A percentile compares a stretch with the other conserved stretches of the same genome.
phyloP scores from a whole-genome alignment of 768 basidiomycete species.

The Suillus clintonianus region DNA sequence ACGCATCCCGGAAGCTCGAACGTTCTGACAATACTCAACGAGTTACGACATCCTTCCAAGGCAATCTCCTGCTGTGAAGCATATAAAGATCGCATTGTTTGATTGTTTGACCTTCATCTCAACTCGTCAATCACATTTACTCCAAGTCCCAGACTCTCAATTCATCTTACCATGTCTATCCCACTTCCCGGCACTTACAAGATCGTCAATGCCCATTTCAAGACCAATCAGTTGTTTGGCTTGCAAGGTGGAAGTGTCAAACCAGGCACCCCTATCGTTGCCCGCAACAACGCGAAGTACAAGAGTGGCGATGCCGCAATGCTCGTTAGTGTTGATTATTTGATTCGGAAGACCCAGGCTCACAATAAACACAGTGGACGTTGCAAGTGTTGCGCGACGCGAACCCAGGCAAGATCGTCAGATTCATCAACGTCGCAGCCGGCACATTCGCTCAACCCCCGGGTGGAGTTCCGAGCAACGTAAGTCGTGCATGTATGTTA shows the following conservation, averaged over 20 bases:
- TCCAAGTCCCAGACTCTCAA: conserved; percentile 8
- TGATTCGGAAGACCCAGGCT: not conserved
- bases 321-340: not conserved
- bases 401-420: no score
- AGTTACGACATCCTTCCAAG: not conserved
- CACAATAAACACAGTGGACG: not conserved
- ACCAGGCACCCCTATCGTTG: not conserved
- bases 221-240: not conserved
- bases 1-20: no score
- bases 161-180: not conserved
- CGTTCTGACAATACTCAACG: no score
- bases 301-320: not conserved
- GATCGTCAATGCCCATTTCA: not conserved
- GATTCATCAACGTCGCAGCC: no score
- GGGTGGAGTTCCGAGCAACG: no score
- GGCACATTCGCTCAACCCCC: no score
- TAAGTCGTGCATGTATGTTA: no score
- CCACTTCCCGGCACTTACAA: not conserved
- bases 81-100: not conserved
- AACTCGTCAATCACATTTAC: not conserved
- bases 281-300: not conserved
- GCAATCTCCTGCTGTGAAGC: not conserved
- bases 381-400: no score
- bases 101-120: not conserved
- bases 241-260: conserved; percentile 29